Base-by-base conservation (phyloP, 331 rosid genomes). In the Pyracantha coccinea region DNA sequence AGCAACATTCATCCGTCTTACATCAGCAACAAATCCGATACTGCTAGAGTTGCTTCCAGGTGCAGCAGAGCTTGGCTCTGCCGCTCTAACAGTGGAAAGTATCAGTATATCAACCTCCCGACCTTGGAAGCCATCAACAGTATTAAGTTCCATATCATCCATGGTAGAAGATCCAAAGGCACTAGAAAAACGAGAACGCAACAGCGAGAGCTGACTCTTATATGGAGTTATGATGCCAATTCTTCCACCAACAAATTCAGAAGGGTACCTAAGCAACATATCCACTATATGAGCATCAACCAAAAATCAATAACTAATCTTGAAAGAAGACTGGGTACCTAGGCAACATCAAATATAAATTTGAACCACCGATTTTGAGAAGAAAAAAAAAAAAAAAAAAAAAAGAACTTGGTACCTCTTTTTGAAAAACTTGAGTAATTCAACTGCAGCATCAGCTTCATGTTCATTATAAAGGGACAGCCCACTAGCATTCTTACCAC, bases 1-100 rank as follows among this genome's bases (percentile, higher is more conserved):
- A 73, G 99, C 93, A 83, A 94, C 99, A 89, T 94, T 94, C 99
- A 94, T 94, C 85, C 97, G 90, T 84, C 99, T 88, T n/a, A 90
- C 89, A 85, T 91, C 99, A 68, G 99, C 99, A 78, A 94, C 99
- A 85, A 94, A 94, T 69, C 99, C 97, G 57, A 93, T 91, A 62
- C 87, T 79, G 52, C 90, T 85, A 24, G 90, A 85, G 72, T 76
- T 88, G 47, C 68, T 72, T 80, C 83, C 83, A 70, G 90, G 82
- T 38, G 81, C 52, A 69, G 15, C 45, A 38, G 45, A 38, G 45
- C 45, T 38, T 38, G 78, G 73, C 60, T 74, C 83, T 17, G 85
- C 80, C 71, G 96, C 94, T 88, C 98, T 93, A 55, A 93, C 98
- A 44, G 98, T 91, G 72, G 98, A 93, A 78, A 93, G 93, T 79